A percentile compares a stretch with the other conserved stretches of the same genome.
Conservation (phyloP, 768 basidiomycete species). For the Leccinum subtestaceum region DNA sequence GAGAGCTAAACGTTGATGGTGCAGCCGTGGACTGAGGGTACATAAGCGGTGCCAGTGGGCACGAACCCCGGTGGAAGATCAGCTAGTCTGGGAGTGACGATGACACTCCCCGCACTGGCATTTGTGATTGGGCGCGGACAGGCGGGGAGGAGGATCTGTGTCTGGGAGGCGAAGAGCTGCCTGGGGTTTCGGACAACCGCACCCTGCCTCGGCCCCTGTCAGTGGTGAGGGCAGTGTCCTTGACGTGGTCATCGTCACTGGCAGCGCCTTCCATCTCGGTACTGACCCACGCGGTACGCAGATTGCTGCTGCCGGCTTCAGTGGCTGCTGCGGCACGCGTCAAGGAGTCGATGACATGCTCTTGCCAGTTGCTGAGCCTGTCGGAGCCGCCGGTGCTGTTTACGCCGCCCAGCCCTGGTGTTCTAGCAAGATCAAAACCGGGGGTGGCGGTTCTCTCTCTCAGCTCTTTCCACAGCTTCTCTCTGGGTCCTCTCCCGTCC, state of each 20-base stretch:
- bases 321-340: too few relatives aligned
- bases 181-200: slow-evolving; percentile 21
- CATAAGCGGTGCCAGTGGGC: slow-evolving; percentile 22
- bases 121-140: background rate
- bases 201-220: slow-evolving; percentile 8
- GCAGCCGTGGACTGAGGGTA: slow-evolving; percentile 10
- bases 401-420: slow-evolving; percentile 20
- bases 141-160: slow-evolving; percentile 11
- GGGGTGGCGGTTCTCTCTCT: slow-evolving; percentile 53
- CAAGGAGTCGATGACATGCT: too few relatives aligned
- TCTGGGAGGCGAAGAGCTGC: slow-evolving; percentile 13
- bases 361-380: slow-evolving; percentile 17
- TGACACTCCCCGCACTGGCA: background rate
- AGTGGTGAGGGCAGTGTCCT: slow-evolving; percentile 16
- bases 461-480: too few relatives aligned
- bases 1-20: slow-evolving; percentile 8
- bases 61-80: slow-evolving; percentile 30
- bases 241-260: slow-evolving; percentile 28
- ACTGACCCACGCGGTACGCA: slow-evolving; percentile 38
- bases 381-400: slow-evolving; percentile 16
- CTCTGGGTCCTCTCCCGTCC: too few relatives aligned
- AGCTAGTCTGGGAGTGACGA: slow-evolving; percentile 18
- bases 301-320: slow-evolving; percentile 11
- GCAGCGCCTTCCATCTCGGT: slow-evolving; percentile 39
- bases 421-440: slow-evolving; percentile 40